Percentiles rank a stretch among this genome's conserved stretches.
These are phyloP conservation scores for Hibiscus mutabilis DNA, from an alignment of 345 rosid genomes.

Conservation along the genomic window DNA sequence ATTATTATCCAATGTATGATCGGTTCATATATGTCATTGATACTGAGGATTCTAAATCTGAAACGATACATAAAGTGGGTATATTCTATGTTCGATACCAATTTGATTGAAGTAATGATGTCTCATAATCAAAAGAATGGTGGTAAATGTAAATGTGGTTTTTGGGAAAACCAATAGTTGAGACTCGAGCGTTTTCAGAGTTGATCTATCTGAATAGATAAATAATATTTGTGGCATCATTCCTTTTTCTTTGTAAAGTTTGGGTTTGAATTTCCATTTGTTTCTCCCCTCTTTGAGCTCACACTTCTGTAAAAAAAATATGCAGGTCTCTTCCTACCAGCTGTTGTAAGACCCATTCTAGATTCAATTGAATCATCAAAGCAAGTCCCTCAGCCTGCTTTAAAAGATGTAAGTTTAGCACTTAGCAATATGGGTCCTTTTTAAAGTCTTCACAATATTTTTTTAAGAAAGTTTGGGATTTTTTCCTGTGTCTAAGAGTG, in stretches of 20 bases:
- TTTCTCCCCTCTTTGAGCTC: neutral
- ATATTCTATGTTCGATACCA: neutral
- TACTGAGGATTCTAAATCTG: neutral
- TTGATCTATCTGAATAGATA: neutral
- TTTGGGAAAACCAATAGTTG: neutral
- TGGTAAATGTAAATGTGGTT: neutral
- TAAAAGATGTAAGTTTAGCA: slow-evolving; percentile 60
- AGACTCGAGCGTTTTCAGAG: neutral
- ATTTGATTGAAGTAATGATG: neutral
- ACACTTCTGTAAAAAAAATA: slow-evolving; percentile 12
- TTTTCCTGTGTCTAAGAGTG: neutral
- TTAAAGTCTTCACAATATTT: neutral
- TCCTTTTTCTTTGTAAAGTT: neutral
- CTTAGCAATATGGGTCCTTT: neutral
- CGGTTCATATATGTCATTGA: neutral
- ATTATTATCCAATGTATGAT: neutral
- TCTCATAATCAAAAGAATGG: neutral
- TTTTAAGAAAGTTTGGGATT: neutral
- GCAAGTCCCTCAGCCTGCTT: slow-evolving; percentile 68
- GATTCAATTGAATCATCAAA: slow-evolving; percentile 85
- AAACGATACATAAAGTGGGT: neutral
- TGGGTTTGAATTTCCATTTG: neutral
- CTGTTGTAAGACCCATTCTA: slow-evolving; percentile 88
- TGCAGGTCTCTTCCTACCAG: slow-evolving; percentile 88
- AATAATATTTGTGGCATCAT: neutral